A percentile compares a stretch with the other conserved stretches of the same genome.
phyloP scores from a whole-genome alignment of 2,329 filamentous ascomycete species.

The Domatiomyces globalis region DNA sequence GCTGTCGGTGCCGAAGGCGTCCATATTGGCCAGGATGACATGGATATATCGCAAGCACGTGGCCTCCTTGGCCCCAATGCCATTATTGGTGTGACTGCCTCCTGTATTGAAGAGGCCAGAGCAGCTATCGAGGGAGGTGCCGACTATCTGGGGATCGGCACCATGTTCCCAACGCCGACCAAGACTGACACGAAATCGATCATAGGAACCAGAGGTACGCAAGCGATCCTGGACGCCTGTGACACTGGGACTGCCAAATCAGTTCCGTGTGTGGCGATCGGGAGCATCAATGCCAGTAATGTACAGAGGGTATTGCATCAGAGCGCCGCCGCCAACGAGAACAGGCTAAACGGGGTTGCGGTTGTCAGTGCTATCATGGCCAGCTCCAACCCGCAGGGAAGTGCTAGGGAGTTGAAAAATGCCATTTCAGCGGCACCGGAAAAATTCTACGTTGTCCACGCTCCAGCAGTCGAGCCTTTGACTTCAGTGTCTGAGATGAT shows the following conservation, averaged over 20 bases:
- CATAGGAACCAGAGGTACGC: conserved; percentile 58
- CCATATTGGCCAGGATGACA: conserved; percentile 89
- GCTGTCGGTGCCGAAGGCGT: conserved; percentile 81
- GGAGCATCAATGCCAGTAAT: conserved; percentile 69
- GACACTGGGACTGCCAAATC: conserved; percentile 26
- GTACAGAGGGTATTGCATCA: conserved; percentile 61
- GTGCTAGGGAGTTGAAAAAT: conserved; percentile 44
- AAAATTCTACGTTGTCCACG: conserved; percentile 19
- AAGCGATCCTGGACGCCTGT: conserved; percentile 51
- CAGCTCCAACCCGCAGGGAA: conserved; percentile 50
- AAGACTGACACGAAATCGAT: conserved; percentile 79
- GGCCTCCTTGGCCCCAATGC: conserved; percentile 57
- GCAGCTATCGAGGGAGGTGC: conserved; percentile 61
- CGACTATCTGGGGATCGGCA: conserved; percentile 82
- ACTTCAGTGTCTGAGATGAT: conserved; percentile 19
- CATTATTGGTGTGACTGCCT: conserved; percentile 83
- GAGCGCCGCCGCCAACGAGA: conserved; percentile 29
- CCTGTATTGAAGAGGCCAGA: conserved; percentile 56
- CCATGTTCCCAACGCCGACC: conserved; percentile 74
- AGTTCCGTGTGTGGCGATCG: conserved; percentile 66
- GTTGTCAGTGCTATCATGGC: conserved; percentile 81
- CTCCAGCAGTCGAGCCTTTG: conserved; percentile 19
- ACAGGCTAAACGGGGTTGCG: conserved; percentile 59
- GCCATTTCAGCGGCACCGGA: conserved; percentile 36
- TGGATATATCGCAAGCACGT: conserved; percentile 58